Percentiles rank a stretch among this genome's conserved stretches.
phyloP scores from a whole-genome alignment of 179 eudicot genomes.

The Patellifolia procumbens region DNA sequence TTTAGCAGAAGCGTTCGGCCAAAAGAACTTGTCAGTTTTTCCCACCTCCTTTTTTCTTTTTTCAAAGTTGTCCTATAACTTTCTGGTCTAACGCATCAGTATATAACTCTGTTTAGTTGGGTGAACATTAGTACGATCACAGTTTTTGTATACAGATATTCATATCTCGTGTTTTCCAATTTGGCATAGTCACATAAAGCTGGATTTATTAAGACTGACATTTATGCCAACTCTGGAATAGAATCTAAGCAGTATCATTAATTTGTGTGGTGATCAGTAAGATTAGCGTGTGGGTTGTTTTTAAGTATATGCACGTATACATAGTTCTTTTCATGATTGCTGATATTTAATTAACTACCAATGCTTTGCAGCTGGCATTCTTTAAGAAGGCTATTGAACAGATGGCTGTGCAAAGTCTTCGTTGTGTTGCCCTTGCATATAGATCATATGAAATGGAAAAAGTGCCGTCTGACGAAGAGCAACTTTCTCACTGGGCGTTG shows the following conservation, averaged over 20 bases:
- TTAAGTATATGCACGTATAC: background rate
- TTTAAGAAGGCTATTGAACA: slow-evolving; percentile 66
- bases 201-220: background rate
- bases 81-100: background rate
- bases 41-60: background rate
- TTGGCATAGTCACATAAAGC: too few relatives aligned
- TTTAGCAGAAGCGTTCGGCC: background rate
- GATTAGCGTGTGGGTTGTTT: background rate
- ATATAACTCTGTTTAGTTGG: background rate
- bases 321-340: background rate
- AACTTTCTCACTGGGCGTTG: slow-evolving; percentile 58
- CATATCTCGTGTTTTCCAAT: background rate
- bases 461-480: slow-evolving; percentile 73
- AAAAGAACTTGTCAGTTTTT: background rate
- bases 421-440: slow-evolving; percentile 86
- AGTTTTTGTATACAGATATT: background rate
- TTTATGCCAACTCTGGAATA: background rate
- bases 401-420: slow-evolving; percentile 82
- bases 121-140: background rate
- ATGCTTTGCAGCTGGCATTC: slow-evolving; percentile 39
- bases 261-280: background rate
- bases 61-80: background rate
- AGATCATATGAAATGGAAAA: slow-evolving; percentile 42
- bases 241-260: background rate
- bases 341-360: background rate